Base-by-base conservation (phyloP, 495 filamentous ascomycete species). In the Penicillium chermesinum region DNA sequence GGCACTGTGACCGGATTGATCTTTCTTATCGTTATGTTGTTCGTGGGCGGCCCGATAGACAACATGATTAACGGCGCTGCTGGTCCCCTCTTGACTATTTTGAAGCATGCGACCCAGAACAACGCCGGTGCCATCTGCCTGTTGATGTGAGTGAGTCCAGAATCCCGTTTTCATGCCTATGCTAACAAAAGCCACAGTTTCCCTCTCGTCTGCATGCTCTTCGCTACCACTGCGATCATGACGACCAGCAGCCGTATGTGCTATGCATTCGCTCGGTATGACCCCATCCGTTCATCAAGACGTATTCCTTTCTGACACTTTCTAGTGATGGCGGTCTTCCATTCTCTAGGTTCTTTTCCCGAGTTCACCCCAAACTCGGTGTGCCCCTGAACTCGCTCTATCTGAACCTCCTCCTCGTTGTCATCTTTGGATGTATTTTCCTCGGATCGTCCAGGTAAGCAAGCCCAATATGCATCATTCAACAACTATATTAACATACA, bases 191-290 rank as follows among this genome's bases (percentile, higher is more conserved):
- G 10, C 15, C 15, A 3, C n/a, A 80, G 78, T 36, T 81, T 89
- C 59, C 86, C 87, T 0, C 71, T 89, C 15, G 62, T 84, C 13
- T 89, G 85, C 56, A 76, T 88, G 46, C 63, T 90, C 0, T 88
- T 90, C 55, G 84, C 84, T 6, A 75, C 78, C 2, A 85, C 75
- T 2, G 80, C 76, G 12, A 82, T 89, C 53, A 86, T 88, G 83
- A 87, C 85, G 2, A 89, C 87, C 8, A 82, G 79, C 42, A 85
- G 78, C 49, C 81, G 87, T 10, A 88, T 90, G 84, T 79, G 81
- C 21, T 89, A 84, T 49, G 85, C 86, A 1, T 91, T 91, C 53
- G 81, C 80, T 20, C 77, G 71, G 63, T 69, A 62, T 30, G 49
- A 44, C 7, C 19, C 1, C 7, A 1, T 30, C n/a, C 38, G 7